Percentiles rank a stretch among this genome's conserved stretches.
These are phyloP conservation scores for Monotropa hypopitys DNA, from an alignment of 179 eudicot species.

Conservation along the genomic window DNA sequence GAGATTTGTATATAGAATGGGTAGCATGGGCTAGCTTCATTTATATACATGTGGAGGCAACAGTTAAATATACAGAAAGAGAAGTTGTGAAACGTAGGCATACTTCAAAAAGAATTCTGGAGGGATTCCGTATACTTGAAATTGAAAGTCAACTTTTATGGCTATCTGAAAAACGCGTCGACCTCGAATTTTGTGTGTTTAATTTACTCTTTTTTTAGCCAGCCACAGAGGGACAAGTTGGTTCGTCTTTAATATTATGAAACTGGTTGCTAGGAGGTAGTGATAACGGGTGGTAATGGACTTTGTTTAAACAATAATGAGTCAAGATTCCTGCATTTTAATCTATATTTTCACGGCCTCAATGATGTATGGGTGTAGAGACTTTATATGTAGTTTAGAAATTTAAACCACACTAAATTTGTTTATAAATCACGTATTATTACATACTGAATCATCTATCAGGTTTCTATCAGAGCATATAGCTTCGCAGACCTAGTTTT, in stretches of 20 bases:
- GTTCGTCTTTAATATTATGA: neutral
- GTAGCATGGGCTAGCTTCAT: neutral
- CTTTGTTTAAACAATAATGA: no score
- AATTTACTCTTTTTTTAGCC: no score
- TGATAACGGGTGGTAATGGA: neutral
- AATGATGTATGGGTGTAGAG: no score
- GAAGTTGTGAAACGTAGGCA: neutral
- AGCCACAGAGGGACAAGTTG: constrained; percentile 4
- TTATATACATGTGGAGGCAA: neutral
- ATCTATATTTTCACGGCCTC: no score
- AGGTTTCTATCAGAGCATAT: no score
- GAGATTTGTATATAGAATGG: neutral
- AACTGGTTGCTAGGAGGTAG: neutral
- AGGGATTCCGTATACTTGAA: neutral
- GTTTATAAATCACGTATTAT: no score
- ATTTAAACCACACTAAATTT: no score
- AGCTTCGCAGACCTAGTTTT: no score
- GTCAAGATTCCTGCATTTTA: no score
- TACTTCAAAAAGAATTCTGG: neutral
- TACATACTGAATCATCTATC: no score
- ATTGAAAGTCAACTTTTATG: constrained; percentile 8
- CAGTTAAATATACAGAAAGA: no score
- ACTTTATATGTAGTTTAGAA: no score
- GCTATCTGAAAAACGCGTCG: constrained; percentile 4
- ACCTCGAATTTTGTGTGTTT: neutral